Evolutionary conservation across 2,329 filamentous ascomycete genomes (phyloP), one percentile per base, ranked within the genome.

Genomic region (Colletotrichum ledebouriae): DNA sequence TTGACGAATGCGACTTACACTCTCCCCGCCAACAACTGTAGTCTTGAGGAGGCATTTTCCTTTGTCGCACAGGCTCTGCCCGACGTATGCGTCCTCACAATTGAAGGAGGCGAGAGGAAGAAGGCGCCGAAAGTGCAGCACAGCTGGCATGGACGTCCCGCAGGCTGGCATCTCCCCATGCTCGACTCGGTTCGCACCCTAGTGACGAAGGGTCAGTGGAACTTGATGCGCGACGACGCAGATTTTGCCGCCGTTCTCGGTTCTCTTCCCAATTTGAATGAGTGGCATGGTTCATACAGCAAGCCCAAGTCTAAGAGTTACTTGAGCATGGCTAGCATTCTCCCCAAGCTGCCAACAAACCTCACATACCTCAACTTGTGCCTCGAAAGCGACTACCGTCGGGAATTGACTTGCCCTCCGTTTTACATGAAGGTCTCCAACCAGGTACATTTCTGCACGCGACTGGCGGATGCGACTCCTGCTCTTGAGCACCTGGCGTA

Each of bases 51-150:
- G 70, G 89, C 91, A 1, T 92, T 94, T 71, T 79, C 81, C 58
- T 90, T 92, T 67, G 83, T 93, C 17, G 80, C 83, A 56, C 80
- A 80, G 33, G 84, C 85, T 11, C 88, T 92, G 46, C 86, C 89
- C 0, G 83, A 87, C 60, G 86, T 87, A 1, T 86, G 85, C 70
- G 87, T 93, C 42, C 80, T 94, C 74, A 94, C 91, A 0, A 81
- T 94, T 15, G 91, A 94, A 77, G 92, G 91, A n/a, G 91, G 92
- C 4, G 90, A 94, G 76, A 87, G 91, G 71, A 92, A 91, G 75
- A 93, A 92, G 76, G 89, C 91, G 3, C 91, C 91, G 6, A 88
- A 89, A 77, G 89, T 94, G 56, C 44, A 78, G 78, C 67, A 67
- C 17, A 62, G 53, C 47, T 63, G 41, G 22, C 55, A 41, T 17